These are phyloP conservation scores for Panaeolus cyanescens DNA, from an alignment of 768 basidiomycete species.

Conservation along the genomic window DNA sequence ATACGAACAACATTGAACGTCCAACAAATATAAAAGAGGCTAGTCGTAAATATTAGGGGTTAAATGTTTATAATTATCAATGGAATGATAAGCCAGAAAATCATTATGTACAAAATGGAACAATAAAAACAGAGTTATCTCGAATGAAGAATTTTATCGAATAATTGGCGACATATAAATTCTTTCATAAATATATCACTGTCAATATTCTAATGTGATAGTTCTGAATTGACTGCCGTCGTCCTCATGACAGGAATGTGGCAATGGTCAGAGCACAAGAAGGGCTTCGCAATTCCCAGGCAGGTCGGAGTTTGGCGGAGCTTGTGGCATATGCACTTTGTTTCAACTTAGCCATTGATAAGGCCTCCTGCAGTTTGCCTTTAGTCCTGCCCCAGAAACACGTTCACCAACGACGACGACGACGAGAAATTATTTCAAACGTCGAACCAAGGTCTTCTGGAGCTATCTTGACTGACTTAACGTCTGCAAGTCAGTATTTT, in stretches of 20 bases:
- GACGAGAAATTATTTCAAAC: not conserved
- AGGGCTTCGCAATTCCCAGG: conserved; percentile 2
- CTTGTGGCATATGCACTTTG: conserved; percentile 1
- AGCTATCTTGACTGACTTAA: not conserved
- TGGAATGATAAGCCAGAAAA: not conserved
- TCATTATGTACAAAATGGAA: not conserved
- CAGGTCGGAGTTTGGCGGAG: conserved; percentile 1
- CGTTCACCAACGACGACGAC: not conserved
- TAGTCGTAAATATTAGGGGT: too few relatives aligned
- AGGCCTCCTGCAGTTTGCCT: conserved; percentile 1
- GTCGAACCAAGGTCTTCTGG: not conserved
- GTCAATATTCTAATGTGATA: not conserved
- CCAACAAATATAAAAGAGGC: too few relatives aligned
- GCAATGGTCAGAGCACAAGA: conserved; percentile 1
- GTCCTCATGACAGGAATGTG: conserved; percentile 2
- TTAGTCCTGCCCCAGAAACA: not conserved
- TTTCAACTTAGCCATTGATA: conserved; percentile 4
- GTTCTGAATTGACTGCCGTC: not conserved
- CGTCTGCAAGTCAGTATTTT: not conserved
- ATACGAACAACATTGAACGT: not conserved
- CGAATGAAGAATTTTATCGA: not conserved
- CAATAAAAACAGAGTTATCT: not conserved
- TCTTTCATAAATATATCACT: not conserved
- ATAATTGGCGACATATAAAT: not conserved
- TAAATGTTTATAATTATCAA: not conserved